Percentiles rank a stretch among this genome's conserved stretches.
Evolutionary conservation across 306 rosid species (phyloP).

Genomic region (Vigna mungo): DNA sequence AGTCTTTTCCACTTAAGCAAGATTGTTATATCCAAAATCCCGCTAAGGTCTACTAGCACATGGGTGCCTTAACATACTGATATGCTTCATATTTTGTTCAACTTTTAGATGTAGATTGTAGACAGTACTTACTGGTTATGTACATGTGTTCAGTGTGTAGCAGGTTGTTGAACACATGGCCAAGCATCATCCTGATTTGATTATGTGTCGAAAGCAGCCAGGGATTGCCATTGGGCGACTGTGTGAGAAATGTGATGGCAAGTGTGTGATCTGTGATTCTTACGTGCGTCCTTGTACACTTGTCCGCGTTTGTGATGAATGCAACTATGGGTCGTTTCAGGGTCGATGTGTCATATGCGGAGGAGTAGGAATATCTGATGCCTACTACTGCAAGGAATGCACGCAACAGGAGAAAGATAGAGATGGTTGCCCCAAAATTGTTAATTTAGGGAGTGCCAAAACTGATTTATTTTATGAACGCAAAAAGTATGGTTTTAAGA

Average conservation of each 20-base stretch:
- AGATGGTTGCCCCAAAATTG: constrained; percentile 95
- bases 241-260: constrained; percentile 91
- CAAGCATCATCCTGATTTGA: constrained; percentile 93
- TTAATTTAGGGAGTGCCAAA: constrained; percentile 88
- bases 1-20: not conserved
- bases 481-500: constrained; percentile 94
- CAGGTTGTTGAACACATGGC: constrained; percentile 63
- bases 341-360: constrained; percentile 92
- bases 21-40: not conserved
- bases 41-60: not conserved
- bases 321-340: constrained; percentile 85
- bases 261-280: constrained; percentile 86
- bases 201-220: constrained; percentile 90
- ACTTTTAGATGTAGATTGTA: constrained; percentile 1
- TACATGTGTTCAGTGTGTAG: constrained; percentile 30
- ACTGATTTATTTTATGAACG: constrained; percentile 86
- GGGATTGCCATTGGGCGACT: constrained; percentile 88
- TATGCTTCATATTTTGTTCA: constrained; percentile 1
- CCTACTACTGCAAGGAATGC: constrained; percentile 97
- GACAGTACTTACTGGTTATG: constrained; percentile 10
- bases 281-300: constrained; percentile 92
- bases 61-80: not conserved
- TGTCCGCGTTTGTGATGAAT: constrained; percentile 85
- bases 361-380: constrained; percentile 92
- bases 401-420: constrained; percentile 96